A percentile compares a stretch with the other conserved stretches of the same genome.
phyloP scores from a whole-genome alignment of 495 filamentous ascomycete genomes.

The Aspergillus incahuasiensis region DNA sequence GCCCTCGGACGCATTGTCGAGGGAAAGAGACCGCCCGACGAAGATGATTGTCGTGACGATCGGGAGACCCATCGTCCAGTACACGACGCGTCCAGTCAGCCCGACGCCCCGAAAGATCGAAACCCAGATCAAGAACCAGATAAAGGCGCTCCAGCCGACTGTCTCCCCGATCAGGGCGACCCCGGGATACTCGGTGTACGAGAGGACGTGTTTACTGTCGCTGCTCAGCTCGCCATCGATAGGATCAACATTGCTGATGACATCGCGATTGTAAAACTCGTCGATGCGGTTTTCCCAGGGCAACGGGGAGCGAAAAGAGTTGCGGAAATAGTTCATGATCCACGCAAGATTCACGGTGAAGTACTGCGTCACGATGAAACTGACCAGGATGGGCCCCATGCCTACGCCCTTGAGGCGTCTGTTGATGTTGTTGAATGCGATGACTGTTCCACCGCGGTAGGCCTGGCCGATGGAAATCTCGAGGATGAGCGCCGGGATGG shows the following conservation, averaged over 20 bases:
- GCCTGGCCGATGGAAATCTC: constrained; percentile 39
- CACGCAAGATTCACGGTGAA: constrained; percentile 36
- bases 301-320: constrained; percentile 32
- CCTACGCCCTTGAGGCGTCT: constrained; percentile 33
- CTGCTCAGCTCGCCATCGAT: constrained; percentile 18
- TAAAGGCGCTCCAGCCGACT: constrained; percentile 36
- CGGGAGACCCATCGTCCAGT: constrained; percentile 43
- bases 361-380: constrained; percentile 35
- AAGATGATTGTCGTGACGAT: constrained; percentile 37
- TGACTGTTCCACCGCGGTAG: constrained; percentile 35
- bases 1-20: constrained; percentile 30
- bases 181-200: constrained; percentile 23
- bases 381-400: constrained; percentile 28
- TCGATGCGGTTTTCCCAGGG: constrained; percentile 33
- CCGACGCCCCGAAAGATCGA: constrained; percentile 38
- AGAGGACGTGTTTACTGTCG: constrained; percentile 14
- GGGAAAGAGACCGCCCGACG: constrained; percentile 29
- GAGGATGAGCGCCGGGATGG: constrained; percentile 43
- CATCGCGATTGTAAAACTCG: constrained; percentile 31
- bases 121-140: constrained; percentile 37
- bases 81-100: constrained; percentile 37
- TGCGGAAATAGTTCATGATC: constrained; percentile 43
- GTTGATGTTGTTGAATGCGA: constrained; percentile 37
- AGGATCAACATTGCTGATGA: constrained; percentile 28
- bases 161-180: constrained; percentile 28